These are phyloP conservation scores for Magnaporthales sp. DNA, from an alignment of 2,329 filamentous ascomycete species.

Conservation along the genomic window DNA sequence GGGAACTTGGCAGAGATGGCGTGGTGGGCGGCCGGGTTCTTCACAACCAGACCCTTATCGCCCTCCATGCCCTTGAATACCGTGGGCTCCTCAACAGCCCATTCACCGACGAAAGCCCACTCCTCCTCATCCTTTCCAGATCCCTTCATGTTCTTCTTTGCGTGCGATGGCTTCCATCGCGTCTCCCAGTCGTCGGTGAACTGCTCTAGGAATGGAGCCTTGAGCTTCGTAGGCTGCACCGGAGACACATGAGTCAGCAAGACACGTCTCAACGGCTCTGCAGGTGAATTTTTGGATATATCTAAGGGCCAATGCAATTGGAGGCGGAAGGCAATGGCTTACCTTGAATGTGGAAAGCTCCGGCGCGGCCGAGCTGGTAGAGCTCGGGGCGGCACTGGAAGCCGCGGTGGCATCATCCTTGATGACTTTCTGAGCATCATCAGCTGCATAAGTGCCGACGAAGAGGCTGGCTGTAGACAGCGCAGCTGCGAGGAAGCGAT, in stretches of 20 bases:
- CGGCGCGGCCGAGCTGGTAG: slow-evolving; percentile 47
- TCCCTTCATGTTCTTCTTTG: slow-evolving; percentile 81
- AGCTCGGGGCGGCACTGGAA: slow-evolving; percentile 32
- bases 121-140: slow-evolving; percentile 76
- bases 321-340: slow-evolving; percentile 30
- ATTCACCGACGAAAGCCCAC: slow-evolving; percentile 96
- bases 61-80: slow-evolving; percentile 88
- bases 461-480: slow-evolving; percentile 49
- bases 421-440: slow-evolving; percentile 52
- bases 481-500: slow-evolving; percentile 69
- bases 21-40: slow-evolving; percentile 96
- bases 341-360: slow-evolving; percentile 82
- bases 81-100: slow-evolving; percentile 89
- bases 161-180: slow-evolving; percentile 89
- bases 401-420: slow-evolving; percentile 36
- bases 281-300: background rate
- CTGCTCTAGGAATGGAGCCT: slow-evolving; percentile 95
- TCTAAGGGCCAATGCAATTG: background rate
- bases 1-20: slow-evolving; percentile 99
- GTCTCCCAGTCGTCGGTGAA: slow-evolving; percentile 95
- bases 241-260: slow-evolving; percentile 9
- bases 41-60: slow-evolving; percentile 94
- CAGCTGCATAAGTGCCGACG: slow-evolving; percentile 38
- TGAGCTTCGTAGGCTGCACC: slow-evolving; percentile 70
- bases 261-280: background rate